Evolutionary conservation across 2,329 filamentous ascomycete genomes (phyloP), one percentile per base, ranked within the genome.

Genomic region (Simplicillium aogashimaense): DNA sequence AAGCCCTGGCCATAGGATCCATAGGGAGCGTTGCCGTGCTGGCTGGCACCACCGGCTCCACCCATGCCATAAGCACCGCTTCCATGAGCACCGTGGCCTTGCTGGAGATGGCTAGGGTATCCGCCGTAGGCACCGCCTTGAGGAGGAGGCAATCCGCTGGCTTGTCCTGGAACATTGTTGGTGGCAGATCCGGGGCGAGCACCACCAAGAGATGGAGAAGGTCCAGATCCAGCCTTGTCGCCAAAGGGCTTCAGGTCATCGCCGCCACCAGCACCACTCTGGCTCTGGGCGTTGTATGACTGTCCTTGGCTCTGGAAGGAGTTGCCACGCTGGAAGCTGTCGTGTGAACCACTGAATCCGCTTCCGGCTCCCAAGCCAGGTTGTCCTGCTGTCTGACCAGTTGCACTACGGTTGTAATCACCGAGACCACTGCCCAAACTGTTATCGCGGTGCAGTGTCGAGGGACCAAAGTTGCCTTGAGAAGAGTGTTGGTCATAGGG

Each of bases 231-330:
- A 14, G 64, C 52, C 66, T 78, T 78, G 15, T 78, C 75, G 37
- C 70, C 70, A 43, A 74, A 78, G 0, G 72, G 71, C 66, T 78
- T 78, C 56, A 78, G 52, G 25, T 78, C 75, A 44, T 78, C 75
- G 34, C 48, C 45, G 8, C 66, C 58, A 7, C 63, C 60, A 35
- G 53, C 57, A 30, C 61, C 60, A 3, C 65, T 61, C 54, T 76
- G 74, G 7, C 63, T 59, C 41, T 72, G 65, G 40, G 61, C 67
- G 54, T 65, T 70, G 55, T 72, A 79, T 1, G 64, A 62, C 53
- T 76, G 74, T 10, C 64, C 64, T 51, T 76, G 74, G 12, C 71
- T 67, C 51, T 74, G 72, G 60, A 75, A 78, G 3, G 62, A 64
- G 1, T 71, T 70, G 18, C 67, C 65, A 41, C 75, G 73, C 30